Conservation (phyloP, 441 rosid species). For the Dalechampia spathulata region DNA sequence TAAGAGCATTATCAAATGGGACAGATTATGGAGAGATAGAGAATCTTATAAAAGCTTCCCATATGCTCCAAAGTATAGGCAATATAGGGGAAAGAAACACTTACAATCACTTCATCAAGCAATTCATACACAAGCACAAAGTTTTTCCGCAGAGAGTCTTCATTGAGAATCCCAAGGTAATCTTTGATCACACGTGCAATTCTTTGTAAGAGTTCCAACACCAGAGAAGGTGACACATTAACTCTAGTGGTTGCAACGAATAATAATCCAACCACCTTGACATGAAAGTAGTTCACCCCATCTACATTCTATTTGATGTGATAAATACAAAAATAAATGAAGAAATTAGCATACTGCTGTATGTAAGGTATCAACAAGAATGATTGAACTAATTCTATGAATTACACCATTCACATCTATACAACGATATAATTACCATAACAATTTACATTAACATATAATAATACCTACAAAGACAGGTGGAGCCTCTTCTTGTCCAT, state of each 20-base stretch:
- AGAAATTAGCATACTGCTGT: not conserved
- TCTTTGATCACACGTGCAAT: conserved; percentile 92
- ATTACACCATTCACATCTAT: no score
- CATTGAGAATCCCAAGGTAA: conserved; percentile 86
- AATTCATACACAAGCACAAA: conserved; percentile 92
- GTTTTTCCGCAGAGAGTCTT: conserved; percentile 84
- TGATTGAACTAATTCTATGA: no score
- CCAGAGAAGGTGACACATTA: conserved; percentile 83
- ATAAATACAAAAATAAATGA: conserved; percentile 21
- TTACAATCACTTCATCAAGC: conserved; percentile 93
- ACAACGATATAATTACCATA: no score
- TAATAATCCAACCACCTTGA: conserved; percentile 78
- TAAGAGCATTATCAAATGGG: not conserved
- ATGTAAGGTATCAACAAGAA: no score
- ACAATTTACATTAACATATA: no score
- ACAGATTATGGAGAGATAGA: not conserved
- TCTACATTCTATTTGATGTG: conserved; percentile 67
- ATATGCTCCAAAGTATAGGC: no score
- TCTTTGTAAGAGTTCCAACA: conserved; percentile 93
- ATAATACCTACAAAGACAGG: conserved; percentile 99
- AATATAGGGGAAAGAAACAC: conserved; percentile 22
- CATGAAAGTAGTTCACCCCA: conserved; percentile 90
- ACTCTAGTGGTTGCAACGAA: conserved; percentile 92
- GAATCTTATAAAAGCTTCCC: no score
- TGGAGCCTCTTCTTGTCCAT: conserved; percentile 90